Conservation (phyloP, 352 stramenopile species). For the Pythium apleroticum region DNA sequence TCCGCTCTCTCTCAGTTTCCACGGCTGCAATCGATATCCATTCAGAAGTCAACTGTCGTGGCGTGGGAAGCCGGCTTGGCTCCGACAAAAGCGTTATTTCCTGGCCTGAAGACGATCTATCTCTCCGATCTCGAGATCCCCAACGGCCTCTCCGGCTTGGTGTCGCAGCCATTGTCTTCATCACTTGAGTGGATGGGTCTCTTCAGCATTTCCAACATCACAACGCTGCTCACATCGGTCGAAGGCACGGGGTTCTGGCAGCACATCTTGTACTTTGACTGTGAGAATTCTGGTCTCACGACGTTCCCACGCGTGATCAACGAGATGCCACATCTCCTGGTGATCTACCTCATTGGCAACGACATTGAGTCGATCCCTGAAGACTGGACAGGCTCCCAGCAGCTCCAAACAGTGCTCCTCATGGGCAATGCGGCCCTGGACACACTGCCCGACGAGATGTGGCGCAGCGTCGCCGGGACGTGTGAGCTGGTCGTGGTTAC, state of each 20-base stretch:
- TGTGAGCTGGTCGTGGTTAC: background rate
- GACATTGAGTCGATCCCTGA: constrained; percentile 2
- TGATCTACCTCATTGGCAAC: constrained; percentile 7
- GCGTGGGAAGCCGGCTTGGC: background rate
- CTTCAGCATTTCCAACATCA: background rate
- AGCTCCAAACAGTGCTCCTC: constrained; percentile 11
- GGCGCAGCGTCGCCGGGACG: constrained; percentile 1
- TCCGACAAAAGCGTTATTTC: background rate
- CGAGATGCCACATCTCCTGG: background rate
- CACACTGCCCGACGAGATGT: background rate
- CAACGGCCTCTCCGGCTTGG: background rate
- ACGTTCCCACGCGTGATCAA: background rate
- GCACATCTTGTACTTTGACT: background rate
- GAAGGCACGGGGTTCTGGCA: constrained; percentile 9
- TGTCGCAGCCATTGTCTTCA: background rate
- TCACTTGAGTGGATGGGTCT: constrained; percentile 20
- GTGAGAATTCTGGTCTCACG: background rate
- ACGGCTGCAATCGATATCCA: background rate
- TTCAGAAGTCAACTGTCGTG: background rate
- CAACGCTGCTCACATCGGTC: background rate
- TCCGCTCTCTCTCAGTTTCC: background rate
- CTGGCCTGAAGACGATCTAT: background rate
- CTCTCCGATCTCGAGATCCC: constrained; percentile 2
- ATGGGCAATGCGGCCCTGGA: background rate
- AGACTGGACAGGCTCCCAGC: background rate